Base-by-base conservation (phyloP, 805 yeast species). In the Debaryomyces maramus region DNA sequence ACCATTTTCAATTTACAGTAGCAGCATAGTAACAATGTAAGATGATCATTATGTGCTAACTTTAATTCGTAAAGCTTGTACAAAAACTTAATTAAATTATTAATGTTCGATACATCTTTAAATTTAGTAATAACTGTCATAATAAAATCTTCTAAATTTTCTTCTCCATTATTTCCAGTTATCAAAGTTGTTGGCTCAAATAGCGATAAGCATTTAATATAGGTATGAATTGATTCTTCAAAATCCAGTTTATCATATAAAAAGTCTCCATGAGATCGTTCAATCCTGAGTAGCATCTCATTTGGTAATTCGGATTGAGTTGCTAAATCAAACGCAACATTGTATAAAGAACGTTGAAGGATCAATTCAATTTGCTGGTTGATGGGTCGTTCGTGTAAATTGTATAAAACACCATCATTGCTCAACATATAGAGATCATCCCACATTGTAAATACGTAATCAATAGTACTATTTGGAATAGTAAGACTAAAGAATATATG, bases 41-140 rank as follows among this genome's bases (percentile, higher is more conserved):
- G 74, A 58, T 91, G 97, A 54, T 89, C 95, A 21, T 78, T 72
- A n/a, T 78, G 77, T 0, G 96, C 82, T 10, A 73, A 48, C 2
- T 75, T 72, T 31, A 70, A 59, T 6, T 72, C 72, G 39, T 85
- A 69, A 47, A 89, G 67, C 9, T 75, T 75, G 56, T 80, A 80
- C 23, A 89, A 63, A 47, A 84, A 89, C 30, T 68, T 67, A 0
- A 88, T 74, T 51, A 90, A 63, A 43, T 78, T 78, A 20, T 70
- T 65, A 1, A 88, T 85, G 41, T 84, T 83, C 5, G 86, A 80
- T 15, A 88, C 83, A 44, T 84, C 95, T 47, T 85, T 82, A 58
- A 83, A 88, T 51, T 83, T 83, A 31, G 87, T 77, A 14, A 91
- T 86, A 3, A 89, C 79, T 43, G 82, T 86, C 56, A 91, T 85